Base-by-base conservation (phyloP, 192 early-diverging fungal species). In the Funneliformis geosporum region DNA sequence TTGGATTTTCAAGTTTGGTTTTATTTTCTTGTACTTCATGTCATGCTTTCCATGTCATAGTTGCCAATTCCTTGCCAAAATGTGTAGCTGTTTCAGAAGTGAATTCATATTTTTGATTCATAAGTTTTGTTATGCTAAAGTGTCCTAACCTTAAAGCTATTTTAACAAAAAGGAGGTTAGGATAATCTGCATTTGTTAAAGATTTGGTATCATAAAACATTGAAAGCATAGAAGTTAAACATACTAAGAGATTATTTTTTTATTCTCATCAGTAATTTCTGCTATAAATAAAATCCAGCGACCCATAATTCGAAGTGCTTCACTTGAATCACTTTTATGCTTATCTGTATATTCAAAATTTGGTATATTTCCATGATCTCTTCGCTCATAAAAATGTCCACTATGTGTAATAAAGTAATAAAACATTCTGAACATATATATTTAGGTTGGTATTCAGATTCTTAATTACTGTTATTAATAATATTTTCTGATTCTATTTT, bases 391-490 rank as follows among this genome's bases (percentile, higher is more conserved):
- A 43, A 70, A 70, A 42, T 70, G 68, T 3, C 68, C 39, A 28
- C 68, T 39, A 42, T 70, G 12, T 42, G 1, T 70, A 38, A 42
- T n/a, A n/a, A n/a, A n/a, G n/a, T n/a, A n/a, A n/a, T n/a, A 70
- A 70, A 70, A 70, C 68, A 70, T n/a, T 42, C 42, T 42, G 68
- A 70, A 42, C 68, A 70, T 28, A 70, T 70, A 70, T 70, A 70
- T 42, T 39, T 6, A 42, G 2, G 33, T 33, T 2, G 33, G 2
- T 33, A 33, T 33, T 33, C n/a, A 1, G 62, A 3, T 61, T 11
- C 60, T 33, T 33, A 2, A 64, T 64, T 25, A 64, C 25, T 33
- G 0, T 64, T 25, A 62, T 62, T 14, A 27, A 0, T 62, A 62
- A 62, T 62, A 62, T 62, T 62, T 62, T 62, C 60, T 62, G 60